Percentiles rank a stretch among this genome's conserved stretches.
These are phyloP conservation scores for Pseudovirgaria hyperparasitica DNA, from an alignment of 2,329 filamentous ascomycete species.

Conservation along the genomic window DNA sequence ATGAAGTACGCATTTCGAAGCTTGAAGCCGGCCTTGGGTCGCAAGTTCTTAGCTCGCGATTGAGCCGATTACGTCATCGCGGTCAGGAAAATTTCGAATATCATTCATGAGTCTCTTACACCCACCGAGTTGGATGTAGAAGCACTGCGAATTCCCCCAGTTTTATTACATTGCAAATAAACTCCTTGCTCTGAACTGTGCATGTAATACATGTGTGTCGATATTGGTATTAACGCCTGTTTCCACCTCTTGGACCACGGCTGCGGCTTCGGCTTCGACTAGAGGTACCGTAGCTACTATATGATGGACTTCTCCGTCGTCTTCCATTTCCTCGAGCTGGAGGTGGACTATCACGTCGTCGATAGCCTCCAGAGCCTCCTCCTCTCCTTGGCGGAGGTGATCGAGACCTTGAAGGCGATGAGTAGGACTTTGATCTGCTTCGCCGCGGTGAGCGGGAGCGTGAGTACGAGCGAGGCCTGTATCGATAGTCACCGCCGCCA, in stretches of 20 bases:
- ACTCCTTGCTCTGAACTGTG: no score
- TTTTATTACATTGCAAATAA: no score
- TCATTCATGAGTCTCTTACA: no score
- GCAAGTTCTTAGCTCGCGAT: no score
- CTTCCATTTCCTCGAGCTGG: slow-evolving; percentile 24
- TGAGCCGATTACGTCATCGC: no score
- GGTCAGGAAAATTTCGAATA: no score
- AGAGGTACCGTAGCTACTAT: slow-evolving; percentile 50
- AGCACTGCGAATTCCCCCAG: no score
- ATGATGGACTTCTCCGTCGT: slow-evolving; percentile 47
- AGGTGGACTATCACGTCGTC: slow-evolving; percentile 29
- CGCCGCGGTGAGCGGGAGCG: slow-evolving; percentile 30
- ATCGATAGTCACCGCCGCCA: slow-evolving; percentile 6
- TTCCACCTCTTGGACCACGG: slow-evolving; percentile 20
- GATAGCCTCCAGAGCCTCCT: slow-evolving; percentile 11
- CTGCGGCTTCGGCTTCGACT: slow-evolving; percentile 34
- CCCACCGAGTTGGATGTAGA: no score
- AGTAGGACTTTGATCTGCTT: slow-evolving; percentile 27
- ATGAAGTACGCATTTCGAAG: no score
- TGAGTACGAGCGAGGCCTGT: slow-evolving; percentile 19
- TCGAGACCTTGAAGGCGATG: slow-evolving; percentile 25
- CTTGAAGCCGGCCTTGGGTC: no score
- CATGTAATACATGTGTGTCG: no score
- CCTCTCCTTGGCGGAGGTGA: slow-evolving; percentile 16
- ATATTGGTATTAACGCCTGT: slow-evolving; percentile 8